phyloP scores from a whole-genome alignment of 1,284 basidiomycete genomes.

The Naganishia cerealis region DNA sequence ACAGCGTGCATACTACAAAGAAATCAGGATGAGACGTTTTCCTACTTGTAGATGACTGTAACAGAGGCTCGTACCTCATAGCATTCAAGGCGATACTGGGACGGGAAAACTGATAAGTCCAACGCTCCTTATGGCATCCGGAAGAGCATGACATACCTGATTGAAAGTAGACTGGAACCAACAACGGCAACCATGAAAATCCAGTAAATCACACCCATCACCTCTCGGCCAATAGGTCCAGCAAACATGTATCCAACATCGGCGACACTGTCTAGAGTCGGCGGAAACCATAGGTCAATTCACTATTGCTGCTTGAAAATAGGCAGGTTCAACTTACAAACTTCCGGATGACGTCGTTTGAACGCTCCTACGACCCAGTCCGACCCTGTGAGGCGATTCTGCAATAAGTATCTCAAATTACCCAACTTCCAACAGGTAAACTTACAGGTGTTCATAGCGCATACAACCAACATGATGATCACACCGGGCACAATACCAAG shows the following conservation, averaged over 20 bases:
- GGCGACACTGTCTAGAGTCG: conserved; percentile 37
- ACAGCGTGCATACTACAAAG: conserved; percentile 39
- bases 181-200: conserved; percentile 40
- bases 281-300: conserved; percentile 30
- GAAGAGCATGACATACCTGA: conserved; percentile 25
- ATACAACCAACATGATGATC: conserved; percentile 45
- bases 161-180: conserved; percentile 41
- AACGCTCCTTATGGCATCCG: no score
- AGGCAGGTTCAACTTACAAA: conserved; percentile 29
- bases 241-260: conserved; percentile 39
- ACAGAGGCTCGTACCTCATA: conserved; percentile 31
- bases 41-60: background rate
- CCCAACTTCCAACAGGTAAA: conserved; percentile 32
- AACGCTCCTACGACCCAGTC: conserved; percentile 37
- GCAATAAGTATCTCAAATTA: conserved; percentile 24
- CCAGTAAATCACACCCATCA: conserved; percentile 36
- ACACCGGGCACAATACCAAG: conserved; percentile 42
- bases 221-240: conserved; percentile 42
- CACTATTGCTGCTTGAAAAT: conserved; percentile 34
- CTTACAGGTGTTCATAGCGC: conserved; percentile 46
- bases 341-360: conserved; percentile 43
- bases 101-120: background rate
- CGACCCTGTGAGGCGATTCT: conserved; percentile 32
- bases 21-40: background rate
- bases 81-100: conserved; percentile 45